Percentiles rank a stretch among this genome's conserved stretches.
Conservation (phyloP, 1,284 basidiomycete genomes). For the Fomitopsis betulina region DNA sequence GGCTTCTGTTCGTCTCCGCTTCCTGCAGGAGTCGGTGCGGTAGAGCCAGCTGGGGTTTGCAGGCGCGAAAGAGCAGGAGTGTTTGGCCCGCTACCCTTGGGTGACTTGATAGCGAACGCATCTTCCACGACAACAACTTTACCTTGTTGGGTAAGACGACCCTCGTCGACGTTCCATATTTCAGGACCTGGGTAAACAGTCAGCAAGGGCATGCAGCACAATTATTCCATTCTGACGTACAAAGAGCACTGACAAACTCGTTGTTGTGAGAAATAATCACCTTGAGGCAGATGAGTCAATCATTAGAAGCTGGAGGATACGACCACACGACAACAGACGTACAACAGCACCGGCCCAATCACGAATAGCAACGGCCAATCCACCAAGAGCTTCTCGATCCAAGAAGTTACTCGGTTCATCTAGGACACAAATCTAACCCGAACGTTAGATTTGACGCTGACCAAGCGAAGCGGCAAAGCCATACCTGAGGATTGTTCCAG, state of each 20-base stretch:
- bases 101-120: slow-evolving; percentile 52
- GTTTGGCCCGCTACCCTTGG: slow-evolving; percentile 66
- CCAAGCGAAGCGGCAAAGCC: not conserved
- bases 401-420: slow-evolving; percentile 98
- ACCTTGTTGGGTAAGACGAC: slow-evolving; percentile 83
- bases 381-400: slow-evolving; percentile 86
- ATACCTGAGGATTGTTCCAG: slow-evolving; percentile 93
- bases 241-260: slow-evolving; percentile 87
- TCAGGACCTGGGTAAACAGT: slow-evolving; percentile 56
- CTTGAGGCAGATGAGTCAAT: slow-evolving; percentile 32
- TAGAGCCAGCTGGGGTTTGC: slow-evolving; percentile 61
- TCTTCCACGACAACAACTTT: slow-evolving; percentile 86
- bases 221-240: slow-evolving; percentile 42
- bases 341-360: slow-evolving; percentile 96
- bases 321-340: slow-evolving; percentile 25
- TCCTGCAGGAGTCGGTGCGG: slow-evolving; percentile 61
- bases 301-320: slow-evolving; percentile 13
- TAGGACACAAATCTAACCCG: slow-evolving; percentile 61
- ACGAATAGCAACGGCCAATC: slow-evolving; percentile 92
- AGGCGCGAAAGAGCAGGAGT: slow-evolving; percentile 63
- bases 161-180: slow-evolving; percentile 79
- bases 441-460: not conserved
- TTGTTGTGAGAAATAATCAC: slow-evolving; percentile 96
- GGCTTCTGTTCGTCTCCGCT: slow-evolving; percentile 64
- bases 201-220: slow-evolving; percentile 5